Percentiles rank a stretch among this genome's conserved stretches.
Conservation (phyloP, 2,329 filamentous ascomycete species). For the Colletotrichum orbiculare region DNA sequence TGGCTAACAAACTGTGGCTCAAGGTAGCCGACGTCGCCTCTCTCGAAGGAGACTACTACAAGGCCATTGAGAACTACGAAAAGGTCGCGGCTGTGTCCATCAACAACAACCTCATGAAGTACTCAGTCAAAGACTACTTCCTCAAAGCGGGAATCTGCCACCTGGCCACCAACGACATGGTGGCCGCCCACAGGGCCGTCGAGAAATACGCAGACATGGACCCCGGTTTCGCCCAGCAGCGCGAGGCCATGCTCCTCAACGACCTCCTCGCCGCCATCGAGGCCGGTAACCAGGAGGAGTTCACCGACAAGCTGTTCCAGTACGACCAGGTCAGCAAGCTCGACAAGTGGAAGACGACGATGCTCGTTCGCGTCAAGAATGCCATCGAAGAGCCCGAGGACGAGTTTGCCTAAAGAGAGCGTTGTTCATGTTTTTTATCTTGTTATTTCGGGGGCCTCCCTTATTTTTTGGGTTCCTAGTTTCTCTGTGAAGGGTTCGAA, state of each 20-base stretch:
- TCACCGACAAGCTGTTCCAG: conserved; percentile 87
- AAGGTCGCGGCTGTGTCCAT: conserved; percentile 82
- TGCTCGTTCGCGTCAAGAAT: conserved; percentile 86
- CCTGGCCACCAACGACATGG: conserved; percentile 77
- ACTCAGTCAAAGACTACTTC: conserved; percentile 95
- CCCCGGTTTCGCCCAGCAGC: conserved; percentile 78
- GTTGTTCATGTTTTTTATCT: background rate
- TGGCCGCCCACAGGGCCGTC: conserved; percentile 82
- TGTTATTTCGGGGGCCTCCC: background rate
- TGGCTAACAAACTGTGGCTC: conserved; percentile 93
- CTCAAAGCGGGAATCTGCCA: conserved; percentile 95
- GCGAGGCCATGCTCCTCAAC: conserved; percentile 83
- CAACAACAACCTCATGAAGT: conserved; percentile 92
- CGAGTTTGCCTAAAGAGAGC: conserved; percentile 51
- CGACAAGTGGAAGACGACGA: conserved; percentile 96
- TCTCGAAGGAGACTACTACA: conserved; percentile 84
- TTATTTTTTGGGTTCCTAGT: background rate
- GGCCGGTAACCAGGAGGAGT: conserved; percentile 81
- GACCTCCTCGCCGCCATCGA: conserved; percentile 83
- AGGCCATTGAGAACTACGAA: conserved; percentile 85
- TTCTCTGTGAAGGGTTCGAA: no score
- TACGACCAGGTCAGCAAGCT: conserved; percentile 93
- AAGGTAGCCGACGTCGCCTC: conserved; percentile 92
- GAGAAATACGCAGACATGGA: conserved; percentile 86
- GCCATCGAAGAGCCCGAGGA: conserved; percentile 72